These are phyloP conservation scores for Geranium incanum DNA, from an alignment of 441 rosid species.

Conservation along the genomic window DNA sequence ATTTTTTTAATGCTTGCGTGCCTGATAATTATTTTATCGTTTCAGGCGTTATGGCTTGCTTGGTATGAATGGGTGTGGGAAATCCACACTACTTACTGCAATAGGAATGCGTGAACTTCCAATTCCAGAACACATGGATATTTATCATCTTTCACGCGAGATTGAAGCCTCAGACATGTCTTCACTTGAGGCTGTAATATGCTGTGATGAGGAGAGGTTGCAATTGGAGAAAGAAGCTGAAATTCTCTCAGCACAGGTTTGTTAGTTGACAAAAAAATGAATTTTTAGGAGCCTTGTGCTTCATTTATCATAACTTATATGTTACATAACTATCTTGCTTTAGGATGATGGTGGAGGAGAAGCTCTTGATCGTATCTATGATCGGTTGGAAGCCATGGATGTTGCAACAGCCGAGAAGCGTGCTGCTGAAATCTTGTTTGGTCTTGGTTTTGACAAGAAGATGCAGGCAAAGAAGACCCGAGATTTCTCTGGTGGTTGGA, in stretches of 20 bases:
- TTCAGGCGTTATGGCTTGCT: conserved; percentile 89
- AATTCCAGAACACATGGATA: conserved; percentile 92
- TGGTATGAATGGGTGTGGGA: conserved; percentile 93
- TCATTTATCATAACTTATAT: neutral
- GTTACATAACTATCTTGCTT: neutral
- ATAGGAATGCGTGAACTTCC: conserved; percentile 81
- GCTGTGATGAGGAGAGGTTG: conserved; percentile 92
- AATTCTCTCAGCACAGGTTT: conserved; percentile 52
- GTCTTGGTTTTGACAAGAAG: conserved; percentile 81
- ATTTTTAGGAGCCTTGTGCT: neutral
- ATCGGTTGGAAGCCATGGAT: conserved; percentile 82
- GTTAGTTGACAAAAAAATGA: neutral
- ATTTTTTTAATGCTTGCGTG: neutral
- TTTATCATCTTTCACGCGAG: conserved; percentile 71
- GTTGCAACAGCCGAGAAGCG: conserved; percentile 92
- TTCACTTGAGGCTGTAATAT: conserved; percentile 71
- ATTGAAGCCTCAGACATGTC: conserved; percentile 96
- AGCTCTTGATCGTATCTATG: conserved; percentile 73
- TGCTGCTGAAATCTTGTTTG: conserved; percentile 88
- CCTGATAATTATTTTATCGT: neutral
- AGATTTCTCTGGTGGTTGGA: conserved; percentile 99
- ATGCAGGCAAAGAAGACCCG: conserved; percentile 86
- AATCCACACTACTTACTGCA: conserved; percentile 80
- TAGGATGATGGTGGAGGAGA: conserved; percentile 98
- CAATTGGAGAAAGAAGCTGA: conserved; percentile 84